phyloP scores from a whole-genome alignment of 1,139 yeast genomes.

The Eremothecium gossypii region DNA sequence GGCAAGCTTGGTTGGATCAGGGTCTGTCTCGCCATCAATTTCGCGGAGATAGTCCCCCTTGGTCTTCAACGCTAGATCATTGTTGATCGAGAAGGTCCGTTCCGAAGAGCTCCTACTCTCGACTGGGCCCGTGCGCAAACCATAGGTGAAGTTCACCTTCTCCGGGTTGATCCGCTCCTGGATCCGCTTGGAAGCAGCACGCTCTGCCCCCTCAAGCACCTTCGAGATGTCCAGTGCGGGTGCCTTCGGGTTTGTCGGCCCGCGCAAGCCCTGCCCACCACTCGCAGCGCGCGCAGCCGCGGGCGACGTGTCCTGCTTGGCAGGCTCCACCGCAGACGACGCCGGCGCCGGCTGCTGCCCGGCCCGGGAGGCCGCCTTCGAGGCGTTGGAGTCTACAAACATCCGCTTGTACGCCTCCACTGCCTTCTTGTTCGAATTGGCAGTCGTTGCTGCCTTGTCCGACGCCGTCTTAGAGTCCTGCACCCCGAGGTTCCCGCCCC shows the following conservation, averaged over 20 bases:
- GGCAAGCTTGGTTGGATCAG: constrained; percentile 10
- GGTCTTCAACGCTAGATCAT: constrained; percentile 9
- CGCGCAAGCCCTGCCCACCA: neutral
- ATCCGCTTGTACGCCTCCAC: constrained; percentile 59
- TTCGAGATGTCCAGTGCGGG: constrained; percentile 24
- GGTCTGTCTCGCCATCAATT: constrained; percentile 9
- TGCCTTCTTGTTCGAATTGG: constrained; percentile 55
- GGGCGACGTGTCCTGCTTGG: constrained; percentile 2
- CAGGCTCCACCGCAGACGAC: neutral
- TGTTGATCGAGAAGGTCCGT: neutral
- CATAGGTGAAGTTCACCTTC: constrained; percentile 16
- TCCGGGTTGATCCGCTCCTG: constrained; percentile 22
- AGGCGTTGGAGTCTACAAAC: constrained; percentile 37
- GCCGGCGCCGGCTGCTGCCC: constrained; percentile 5
- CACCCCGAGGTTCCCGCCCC: constrained; percentile 56
- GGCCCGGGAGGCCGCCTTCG: constrained; percentile 24
- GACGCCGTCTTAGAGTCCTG: constrained; percentile 41
- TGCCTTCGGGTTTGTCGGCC: constrained; percentile 8
- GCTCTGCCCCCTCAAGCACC: constrained; percentile 25
- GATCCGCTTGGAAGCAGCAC: constrained; percentile 23
- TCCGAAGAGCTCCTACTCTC: constrained; percentile 5
- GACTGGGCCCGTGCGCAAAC: constrained; percentile 17
- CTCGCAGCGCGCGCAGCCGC: constrained; percentile 6
- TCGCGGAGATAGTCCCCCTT: constrained; percentile 12
- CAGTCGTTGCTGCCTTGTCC: constrained; percentile 68